phyloP scores from a whole-genome alignment of 2,329 filamentous ascomycete genomes.

The Drechslerella dactyloides region DNA sequence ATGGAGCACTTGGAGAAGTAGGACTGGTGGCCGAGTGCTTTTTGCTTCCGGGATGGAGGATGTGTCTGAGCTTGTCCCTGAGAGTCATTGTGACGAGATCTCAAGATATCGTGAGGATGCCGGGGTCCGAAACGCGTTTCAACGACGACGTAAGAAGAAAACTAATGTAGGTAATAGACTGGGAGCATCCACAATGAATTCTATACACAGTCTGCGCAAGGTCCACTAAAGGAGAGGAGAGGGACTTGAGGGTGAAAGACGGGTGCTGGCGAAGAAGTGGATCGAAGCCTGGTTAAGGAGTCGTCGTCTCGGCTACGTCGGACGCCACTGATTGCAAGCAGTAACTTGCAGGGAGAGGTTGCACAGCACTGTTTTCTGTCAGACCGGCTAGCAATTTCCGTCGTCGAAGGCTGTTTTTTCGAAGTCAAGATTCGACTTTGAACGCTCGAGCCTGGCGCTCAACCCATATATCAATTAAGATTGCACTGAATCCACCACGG shows the following conservation, averaged over 20 bases:
- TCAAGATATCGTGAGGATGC: background rate
- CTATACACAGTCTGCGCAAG: background rate
- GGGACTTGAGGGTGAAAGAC: background rate
- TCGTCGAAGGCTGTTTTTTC: too few relatives aligned
- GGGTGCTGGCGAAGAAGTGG: too few relatives aligned
- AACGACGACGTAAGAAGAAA: conserved; percentile 3
- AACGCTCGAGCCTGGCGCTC: too few relatives aligned
- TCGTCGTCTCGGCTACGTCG: too few relatives aligned
- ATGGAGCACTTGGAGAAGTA: conserved; percentile 11
- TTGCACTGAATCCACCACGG: background rate
- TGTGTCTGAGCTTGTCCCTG: conserved; percentile 39
- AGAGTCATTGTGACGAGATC: conserved; percentile 29
- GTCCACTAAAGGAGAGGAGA: background rate
- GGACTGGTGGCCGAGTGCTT: conserved; percentile 13
- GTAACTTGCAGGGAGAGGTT: too few relatives aligned
- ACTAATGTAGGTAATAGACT: background rate
- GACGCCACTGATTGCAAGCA: too few relatives aligned
- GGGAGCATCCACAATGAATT: background rate
- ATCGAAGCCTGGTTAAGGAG: too few relatives aligned
- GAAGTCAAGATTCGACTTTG: too few relatives aligned
- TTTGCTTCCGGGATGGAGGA: conserved; percentile 31
- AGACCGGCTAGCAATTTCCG: too few relatives aligned
- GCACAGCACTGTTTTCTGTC: too few relatives aligned
- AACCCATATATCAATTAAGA: conserved; percentile 1
- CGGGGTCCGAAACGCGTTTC: background rate